Base-by-base conservation (phyloP, 768 basidiomycete species). In the Cystobasidium ongulense region DNA sequence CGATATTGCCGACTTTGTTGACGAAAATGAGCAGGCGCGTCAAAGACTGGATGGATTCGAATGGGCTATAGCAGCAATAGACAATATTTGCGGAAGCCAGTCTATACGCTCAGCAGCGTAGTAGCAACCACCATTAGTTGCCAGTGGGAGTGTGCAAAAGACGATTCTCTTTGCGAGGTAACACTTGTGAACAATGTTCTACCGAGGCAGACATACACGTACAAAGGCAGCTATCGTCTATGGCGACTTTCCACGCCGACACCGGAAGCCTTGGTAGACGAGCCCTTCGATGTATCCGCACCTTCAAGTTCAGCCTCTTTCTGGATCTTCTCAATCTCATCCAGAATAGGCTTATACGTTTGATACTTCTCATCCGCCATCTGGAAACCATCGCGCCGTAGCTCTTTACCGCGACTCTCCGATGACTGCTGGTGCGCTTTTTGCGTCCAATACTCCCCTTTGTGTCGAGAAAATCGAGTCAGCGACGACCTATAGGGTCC, bases 251-350 rank as follows among this genome's bases (percentile, higher is more conserved):
- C 73, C 18, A 65, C 71, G 23, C 71, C 71, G 21, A 63, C 31
- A 21, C 71, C 64, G 17, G 73, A 31, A 27, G 73, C 50, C 27
- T 66, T 65, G 7, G 64, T 53, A 38, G 25, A 8, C 3, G 63
- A 35, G 3, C 68, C 68, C 36, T 41, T 59, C 17, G 36, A 33
- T 25, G 31, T 23, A 29, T 73, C 74, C 25, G 90, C 88, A 74
- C 90, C 89, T 73, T 93, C 90, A 64, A 93, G 80, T 0, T 91
- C 92, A 0, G 92, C 91, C 77, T 91, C 90, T 11, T 85, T 86
- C 63, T 92, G 80, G 52, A 93, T 92, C 76, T 85, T 88, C 79
- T 91, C 90, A 1, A 92, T 88, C 79, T 93, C 90, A 75, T 88
- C 83, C 21, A 94, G 80, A 5, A 90, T 85, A 0, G 91, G 92